phyloP scores from a whole-genome alignment of 176 grass and related monocot genomes.

The Paspalum notatum region DNA sequence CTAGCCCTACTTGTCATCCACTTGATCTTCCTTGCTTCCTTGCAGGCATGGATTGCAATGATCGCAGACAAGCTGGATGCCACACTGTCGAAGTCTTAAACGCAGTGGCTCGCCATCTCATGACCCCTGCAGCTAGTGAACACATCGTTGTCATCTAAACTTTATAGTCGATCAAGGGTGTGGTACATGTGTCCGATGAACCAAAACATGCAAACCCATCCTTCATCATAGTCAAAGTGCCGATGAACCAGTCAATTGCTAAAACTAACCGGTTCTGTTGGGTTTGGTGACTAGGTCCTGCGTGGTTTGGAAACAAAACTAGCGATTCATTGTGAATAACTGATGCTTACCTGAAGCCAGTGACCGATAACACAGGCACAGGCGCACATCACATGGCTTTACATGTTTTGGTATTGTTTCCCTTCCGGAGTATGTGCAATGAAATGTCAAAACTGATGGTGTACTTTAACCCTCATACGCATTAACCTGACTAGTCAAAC shows the following conservation, averaged over 20 bases:
- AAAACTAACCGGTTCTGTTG: too few species aligned
- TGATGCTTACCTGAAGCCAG: neutral
- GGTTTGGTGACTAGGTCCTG: too few species aligned
- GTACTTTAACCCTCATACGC: too few species aligned
- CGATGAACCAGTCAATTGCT: neutral
- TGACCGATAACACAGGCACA: neutral
- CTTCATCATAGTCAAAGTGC: too few species aligned
- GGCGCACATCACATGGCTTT: neutral
- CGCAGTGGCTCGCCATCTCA: neutral
- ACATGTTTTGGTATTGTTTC: neutral
- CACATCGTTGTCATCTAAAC: neutral
- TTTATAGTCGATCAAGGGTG: too few species aligned
- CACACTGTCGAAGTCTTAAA: slow-evolving; percentile 63
- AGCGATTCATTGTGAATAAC: neutral
- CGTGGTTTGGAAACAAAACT: too few species aligned
- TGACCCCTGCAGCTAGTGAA: neutral
- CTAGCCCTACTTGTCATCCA: slow-evolving; percentile 9
- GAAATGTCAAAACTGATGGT: neutral
- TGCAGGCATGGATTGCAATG: slow-evolving; percentile 90
- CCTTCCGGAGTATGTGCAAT: neutral
- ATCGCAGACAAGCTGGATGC: slow-evolving; percentile 85
- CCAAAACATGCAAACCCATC: neutral
- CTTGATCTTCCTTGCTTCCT: slow-evolving; percentile 26
- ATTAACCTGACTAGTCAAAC: too few species aligned
- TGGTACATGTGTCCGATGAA: neutral